Conservation (phyloP, 2,329 filamentous ascomycete genomes). For the Emergomyces africanus region DNA sequence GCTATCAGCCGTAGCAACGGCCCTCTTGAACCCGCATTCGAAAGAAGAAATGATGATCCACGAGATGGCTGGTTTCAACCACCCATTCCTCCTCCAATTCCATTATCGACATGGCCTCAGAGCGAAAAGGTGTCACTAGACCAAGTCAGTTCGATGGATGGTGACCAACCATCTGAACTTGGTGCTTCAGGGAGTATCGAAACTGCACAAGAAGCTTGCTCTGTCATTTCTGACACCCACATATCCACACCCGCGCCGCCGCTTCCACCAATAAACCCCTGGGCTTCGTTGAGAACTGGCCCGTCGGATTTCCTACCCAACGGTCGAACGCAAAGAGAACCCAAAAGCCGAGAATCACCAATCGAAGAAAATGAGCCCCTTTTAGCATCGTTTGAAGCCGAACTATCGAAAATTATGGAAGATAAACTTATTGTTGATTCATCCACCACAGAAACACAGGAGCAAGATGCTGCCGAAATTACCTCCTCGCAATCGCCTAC, state of each 20-base stretch:
- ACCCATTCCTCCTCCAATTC: neutral
- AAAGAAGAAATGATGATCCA: neutral
- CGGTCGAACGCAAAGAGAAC: constrained; percentile 7
- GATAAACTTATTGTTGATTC: neutral
- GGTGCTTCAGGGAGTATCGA: neutral
- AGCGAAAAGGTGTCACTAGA: neutral
- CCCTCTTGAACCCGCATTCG: neutral
- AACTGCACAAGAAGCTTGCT: constrained; percentile 13
- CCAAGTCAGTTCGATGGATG: neutral
- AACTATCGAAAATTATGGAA: constrained; percentile 25
- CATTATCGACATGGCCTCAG: neutral
- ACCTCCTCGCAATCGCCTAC: constrained; percentile 6
- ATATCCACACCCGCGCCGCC: neutral
- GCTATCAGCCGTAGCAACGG: too few relatives aligned
- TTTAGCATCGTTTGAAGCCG: constrained; percentile 27
- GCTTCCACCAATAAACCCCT: constrained; percentile 8
- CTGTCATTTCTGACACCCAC: neutral
- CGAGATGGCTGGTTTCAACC: neutral
- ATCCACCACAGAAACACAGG: constrained; percentile 1
- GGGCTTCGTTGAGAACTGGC: constrained; percentile 10
- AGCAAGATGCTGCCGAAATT: constrained; percentile 4
- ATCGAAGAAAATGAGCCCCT: constrained; percentile 19
- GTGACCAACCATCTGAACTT: neutral
- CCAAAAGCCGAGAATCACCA: constrained; percentile 10
- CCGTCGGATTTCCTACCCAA: neutral